Evolutionary conservation across 1,139 yeast species (phyloP), one percentile per base, ranked within the genome.

Genomic region (Geotrichum aggregatum): DNA sequence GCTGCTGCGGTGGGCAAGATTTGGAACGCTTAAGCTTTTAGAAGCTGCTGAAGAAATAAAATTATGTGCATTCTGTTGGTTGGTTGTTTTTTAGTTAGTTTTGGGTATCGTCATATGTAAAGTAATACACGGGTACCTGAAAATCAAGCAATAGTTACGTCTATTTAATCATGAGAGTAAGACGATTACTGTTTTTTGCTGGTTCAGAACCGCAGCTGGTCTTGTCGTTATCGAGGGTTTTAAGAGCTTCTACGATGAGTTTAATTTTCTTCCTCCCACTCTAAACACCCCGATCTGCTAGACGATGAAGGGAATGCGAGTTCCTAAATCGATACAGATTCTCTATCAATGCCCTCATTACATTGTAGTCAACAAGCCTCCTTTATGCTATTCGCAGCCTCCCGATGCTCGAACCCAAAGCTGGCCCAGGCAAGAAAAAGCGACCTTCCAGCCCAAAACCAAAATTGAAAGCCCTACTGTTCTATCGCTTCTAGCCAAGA

Each of bases 1-100:
- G 65, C 70, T 10, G 76, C 69, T 50, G 66, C 75, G 36, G 61
- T 71, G 52, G 64, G 65, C 59, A 67, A 68, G 64, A 64, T 68
- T 52, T 73, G 76, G 76, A 65, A 66, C 54, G 74, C 76, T 34
- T 73, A 63, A 61, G 19, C 26, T 8, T 42, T 36, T 36, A 16
- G 3, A 42, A 18, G n/a, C 16, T 8, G 16, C 18, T 24, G 18
- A 36, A 36, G 35, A 21, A 24, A 24, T 26, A 26, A 36, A 24
- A 45, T n/a, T 10, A 13, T 10, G 34, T 43, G 47, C 47, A 43
- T 43, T 43, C 28, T 14, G 36, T 39, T 43, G 47, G 31, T 34
- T 34, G 28, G 41, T 45, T 45, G 42, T 40, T 42, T 16, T 41
- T 26, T 42, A 28, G 21, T 38, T 41, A 22, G 19, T 40, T 47